Evolutionary conservation across 2,329 filamentous ascomycete genomes (phyloP), one percentile per base, ranked within the genome.

Genomic region (Cladosporium sp.): DNA sequence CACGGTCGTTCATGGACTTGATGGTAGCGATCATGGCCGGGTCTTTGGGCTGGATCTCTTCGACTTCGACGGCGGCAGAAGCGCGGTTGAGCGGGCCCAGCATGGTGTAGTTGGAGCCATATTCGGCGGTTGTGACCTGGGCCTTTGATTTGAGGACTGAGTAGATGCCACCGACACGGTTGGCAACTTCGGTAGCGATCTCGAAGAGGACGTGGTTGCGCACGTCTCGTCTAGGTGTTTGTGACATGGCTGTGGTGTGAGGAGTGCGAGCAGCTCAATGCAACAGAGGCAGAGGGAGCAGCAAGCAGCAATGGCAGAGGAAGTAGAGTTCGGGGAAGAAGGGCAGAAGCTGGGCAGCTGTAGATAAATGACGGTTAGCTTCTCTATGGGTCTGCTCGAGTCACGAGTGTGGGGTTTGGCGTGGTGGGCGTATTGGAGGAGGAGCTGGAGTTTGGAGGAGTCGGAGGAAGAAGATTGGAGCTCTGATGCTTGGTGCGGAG

Each of bases 101-200:
- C 71, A 98, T 87, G 32, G 92, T 96, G 81, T 99, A 99, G 71
- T 92, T 88, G 67, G 97, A 93, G 80, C 95, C 95, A 95, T 98
- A 99, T 80, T 99, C 95, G 68, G 93, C 93, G 0, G 94, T 97
- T 52, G 95, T 98, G 68, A 98, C 95, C 60, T 95, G 94, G 44
- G 95, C 94, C 81, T 99, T 99, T 68, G 95, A 99, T 81, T 99
- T 99, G 81, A 99, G 89, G 71, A 99, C 95, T 18, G 94, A 98
- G 85, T 99, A 99, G 82, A 99, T 99, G 74, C 95, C 95, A 76
- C 95, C 95, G 68, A 99, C 95, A 86, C 95, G 88, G 85, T 98
- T 96, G 69, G 95, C 95, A 73, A 98, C 95, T 79, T 99, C 95
- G 26, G 95, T 98, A 68, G 95, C 93, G 75, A 98, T 85, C 83